phyloP scores from a whole-genome alignment of 139 green algal genomes.

The Picochlorum sp. region DNA sequence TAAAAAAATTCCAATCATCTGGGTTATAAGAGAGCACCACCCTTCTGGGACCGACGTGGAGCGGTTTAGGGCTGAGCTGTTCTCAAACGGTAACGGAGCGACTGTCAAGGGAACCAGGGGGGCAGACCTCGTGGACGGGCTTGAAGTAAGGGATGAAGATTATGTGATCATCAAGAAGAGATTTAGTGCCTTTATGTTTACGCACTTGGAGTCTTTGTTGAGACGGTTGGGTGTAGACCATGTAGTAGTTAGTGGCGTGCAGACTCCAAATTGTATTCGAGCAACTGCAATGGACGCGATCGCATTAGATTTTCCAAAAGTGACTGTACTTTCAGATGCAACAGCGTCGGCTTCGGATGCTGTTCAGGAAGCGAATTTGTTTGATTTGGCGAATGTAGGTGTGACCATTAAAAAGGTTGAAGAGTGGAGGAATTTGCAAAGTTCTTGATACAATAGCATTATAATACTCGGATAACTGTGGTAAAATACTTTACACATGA shows the following conservation, averaged over 20 bases:
- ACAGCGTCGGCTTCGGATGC: slow-evolving; percentile 35
- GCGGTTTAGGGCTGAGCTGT: background rate
- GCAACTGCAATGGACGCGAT: slow-evolving; percentile 60
- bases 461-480: too few species aligned
- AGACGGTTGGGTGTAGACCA: background rate
- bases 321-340: slow-evolving; percentile 43
- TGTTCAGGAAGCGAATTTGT: slow-evolving; percentile 46
- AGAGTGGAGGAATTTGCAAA: background rate
- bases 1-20: background rate
- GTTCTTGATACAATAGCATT: too few species aligned
- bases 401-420: background rate
- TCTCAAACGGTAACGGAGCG: background rate
- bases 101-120: background rate
- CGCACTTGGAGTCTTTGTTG: background rate
- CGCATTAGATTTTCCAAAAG: slow-evolving; percentile 44
- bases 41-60: background rate
- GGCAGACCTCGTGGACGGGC: background rate
- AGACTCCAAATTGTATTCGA: slow-evolving; percentile 73
- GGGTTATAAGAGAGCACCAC: slow-evolving; percentile 1
- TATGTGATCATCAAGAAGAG: background rate
- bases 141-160: background rate
- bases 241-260: slow-evolving; percentile 27
- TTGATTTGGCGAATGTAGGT: slow-evolving; percentile 14
- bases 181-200: background rate
- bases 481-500: too few species aligned